phyloP scores from a whole-genome alignment of 805 yeast genomes.

The Groenewaldozyma tartarivorans region DNA sequence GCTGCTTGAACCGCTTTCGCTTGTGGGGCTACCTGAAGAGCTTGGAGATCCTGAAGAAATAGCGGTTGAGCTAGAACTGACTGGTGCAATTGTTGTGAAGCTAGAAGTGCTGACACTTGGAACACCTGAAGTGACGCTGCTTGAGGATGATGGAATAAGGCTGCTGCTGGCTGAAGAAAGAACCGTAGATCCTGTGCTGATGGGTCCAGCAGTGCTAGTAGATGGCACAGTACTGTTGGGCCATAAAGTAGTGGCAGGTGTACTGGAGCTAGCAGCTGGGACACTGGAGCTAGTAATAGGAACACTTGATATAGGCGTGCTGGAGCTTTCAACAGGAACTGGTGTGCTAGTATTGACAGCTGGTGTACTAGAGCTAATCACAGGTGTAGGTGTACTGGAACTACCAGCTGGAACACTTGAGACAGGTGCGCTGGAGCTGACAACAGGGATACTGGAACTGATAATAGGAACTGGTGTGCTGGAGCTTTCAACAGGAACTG shows the following conservation, averaged over 20 bases:
- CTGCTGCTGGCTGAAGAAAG: neutral
- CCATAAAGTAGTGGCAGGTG: neutral
- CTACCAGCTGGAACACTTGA: conserved; percentile 3
- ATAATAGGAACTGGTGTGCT: neutral
- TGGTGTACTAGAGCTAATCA: no score
- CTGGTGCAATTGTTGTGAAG: neutral
- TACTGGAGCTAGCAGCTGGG: neutral
- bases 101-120: neutral
- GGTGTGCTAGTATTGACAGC: neutral
- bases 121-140: neutral
- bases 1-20: no score
- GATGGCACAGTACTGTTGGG: neutral
- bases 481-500: neutral
- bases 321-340: neutral
- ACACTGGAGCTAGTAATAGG: neutral
- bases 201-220: neutral
- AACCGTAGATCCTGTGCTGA: neutral
- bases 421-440: conserved; percentile 1
- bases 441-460: neutral
- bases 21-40: no score
- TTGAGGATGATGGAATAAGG: neutral
- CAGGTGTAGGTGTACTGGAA: no score
- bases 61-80: neutral
- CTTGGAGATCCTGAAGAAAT: conserved; percentile 3
- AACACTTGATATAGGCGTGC: conserved; percentile 1